Conservation (phyloP, 176 grass and related monocot species). For the Pharus latifolius region DNA sequence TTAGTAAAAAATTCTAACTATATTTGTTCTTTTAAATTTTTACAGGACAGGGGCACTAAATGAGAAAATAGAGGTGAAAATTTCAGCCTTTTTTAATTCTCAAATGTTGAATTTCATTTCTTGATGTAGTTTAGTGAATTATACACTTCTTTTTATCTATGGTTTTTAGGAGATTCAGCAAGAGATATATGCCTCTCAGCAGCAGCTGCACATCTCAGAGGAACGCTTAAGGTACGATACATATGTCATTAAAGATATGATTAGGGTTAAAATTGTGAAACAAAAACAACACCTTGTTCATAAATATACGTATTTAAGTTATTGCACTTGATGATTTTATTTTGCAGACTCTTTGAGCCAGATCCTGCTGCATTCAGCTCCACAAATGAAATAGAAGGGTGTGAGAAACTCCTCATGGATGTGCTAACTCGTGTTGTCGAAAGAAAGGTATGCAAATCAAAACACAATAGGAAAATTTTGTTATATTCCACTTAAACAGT, state of each 20-base stretch:
- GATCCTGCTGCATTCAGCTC: constrained; percentile 24
- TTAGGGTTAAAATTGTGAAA: not conserved
- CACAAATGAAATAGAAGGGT: constrained; percentile 22
- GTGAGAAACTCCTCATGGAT: constrained; percentile 46
- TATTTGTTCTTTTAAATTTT: not conserved
- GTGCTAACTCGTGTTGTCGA: constrained; percentile 29
- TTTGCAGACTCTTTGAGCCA: constrained; percentile 30
- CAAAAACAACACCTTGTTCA: not conserved
- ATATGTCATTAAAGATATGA: not conserved
- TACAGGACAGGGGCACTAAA: constrained; percentile 27
- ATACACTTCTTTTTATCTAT: not conserved
- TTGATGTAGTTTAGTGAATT: not conserved
- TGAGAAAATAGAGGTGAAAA: constrained; percentile 37
- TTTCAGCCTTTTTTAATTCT: too few species aligned
- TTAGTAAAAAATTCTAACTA: not conserved
- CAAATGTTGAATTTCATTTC: not conserved
- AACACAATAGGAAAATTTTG: too few species aligned
- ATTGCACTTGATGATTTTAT: not conserved
- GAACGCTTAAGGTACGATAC: constrained; percentile 31
- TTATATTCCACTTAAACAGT: too few species aligned
- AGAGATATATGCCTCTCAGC: constrained; percentile 36
- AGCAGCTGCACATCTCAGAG: constrained; percentile 39
- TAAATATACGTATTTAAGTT: not conserved
- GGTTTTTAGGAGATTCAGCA: constrained; percentile 43
- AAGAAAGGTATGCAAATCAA: constrained; percentile 26